Evolutionary conservation across 352 stramenopile species (phyloP), one percentile per base, ranked within the genome.

Genomic region (Thraustotheca clavata): DNA sequence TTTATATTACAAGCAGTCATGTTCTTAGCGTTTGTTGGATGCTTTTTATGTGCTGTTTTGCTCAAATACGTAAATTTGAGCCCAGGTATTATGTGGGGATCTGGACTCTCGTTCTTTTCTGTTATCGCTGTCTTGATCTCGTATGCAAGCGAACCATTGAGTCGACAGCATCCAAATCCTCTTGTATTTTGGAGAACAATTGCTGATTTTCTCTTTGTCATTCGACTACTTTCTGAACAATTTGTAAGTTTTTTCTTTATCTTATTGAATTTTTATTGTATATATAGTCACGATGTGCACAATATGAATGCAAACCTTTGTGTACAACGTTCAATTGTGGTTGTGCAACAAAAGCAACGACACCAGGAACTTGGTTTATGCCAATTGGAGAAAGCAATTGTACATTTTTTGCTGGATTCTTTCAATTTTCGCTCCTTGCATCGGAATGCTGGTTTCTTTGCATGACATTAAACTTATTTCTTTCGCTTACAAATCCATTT

Each of bases 401-500:
- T 55, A 71, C 79, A 34, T 72, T 78, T 16, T 95, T 95, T 61
- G 82, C 83, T 0, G 83, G 82, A 1, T 72, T 93, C 12, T 93
- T 92, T 34, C 72, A 95, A 73, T 95, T 95, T 67, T 87, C 80
- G 59, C 62, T 95, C 26, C 77, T 95, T 60, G 79, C 83, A 3
- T 81, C 82, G 48, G 83, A 93, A 68, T 89, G 79, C 68, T 95
- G 85, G 83, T 94, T 96, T 74, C 84, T 95, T 50, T 91, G 83
- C 41, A 93, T 96, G 82, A 91, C 88, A 43, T 72, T 91, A 33
- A 89, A 96, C 67, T 63, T 96, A 36, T 69, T 93, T 39, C 74
- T 95, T 71, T 89, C 82, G 55, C 73, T 94, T 33, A 95, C 83
- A 4, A 96, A 95, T 69, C 88, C 88, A 18, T 96, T 96, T 62